phyloP scores from a whole-genome alignment of 352 stramenopile genomes.

The Pythium inflatum region DNA sequence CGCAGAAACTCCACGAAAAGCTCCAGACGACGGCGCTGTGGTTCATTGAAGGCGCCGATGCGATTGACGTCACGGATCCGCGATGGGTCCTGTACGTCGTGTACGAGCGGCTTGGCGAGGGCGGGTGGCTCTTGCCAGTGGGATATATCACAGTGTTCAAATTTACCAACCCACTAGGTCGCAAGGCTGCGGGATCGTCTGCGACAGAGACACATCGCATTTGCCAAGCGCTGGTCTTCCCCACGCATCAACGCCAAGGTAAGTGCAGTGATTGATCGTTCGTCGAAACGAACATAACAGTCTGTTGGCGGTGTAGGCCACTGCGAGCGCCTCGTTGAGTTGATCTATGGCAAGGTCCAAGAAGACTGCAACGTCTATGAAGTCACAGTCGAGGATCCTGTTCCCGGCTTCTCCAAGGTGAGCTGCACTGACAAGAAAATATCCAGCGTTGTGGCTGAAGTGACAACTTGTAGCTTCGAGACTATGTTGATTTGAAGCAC shows the following conservation, averaged over 20 bases:
- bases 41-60: slow-evolving; percentile 88
- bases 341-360: slow-evolving; percentile 61
- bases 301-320: slow-evolving; percentile 45
- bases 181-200: slow-evolving; percentile 42
- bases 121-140: slow-evolving; percentile 42
- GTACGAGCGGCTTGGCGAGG: slow-evolving; percentile 51
- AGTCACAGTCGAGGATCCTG: slow-evolving; percentile 84
- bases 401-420: slow-evolving; percentile 75
- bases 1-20: slow-evolving; percentile 63
- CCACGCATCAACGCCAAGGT: slow-evolving; percentile 81
- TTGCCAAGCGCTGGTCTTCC: slow-evolving; percentile 83
- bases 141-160: slow-evolving; percentile 85
- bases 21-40: slow-evolving; percentile 77
- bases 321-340: slow-evolving; percentile 72
- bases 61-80: slow-evolving; percentile 71
- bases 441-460: too few species aligned
- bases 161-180: slow-evolving; percentile 76
- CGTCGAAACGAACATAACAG: neutral
- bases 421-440: too few species aligned
- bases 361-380: slow-evolving; percentile 69
- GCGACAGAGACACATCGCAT: slow-evolving; percentile 79
- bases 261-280: too few species aligned
- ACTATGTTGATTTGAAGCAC: slow-evolving; percentile 71
- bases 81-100: slow-evolving; percentile 82
- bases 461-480: slow-evolving; percentile 67